Evolutionary conservation across 2,329 filamentous ascomycete genomes (phyloP).

Genomic region (Emergomyces orientalis): DNA sequence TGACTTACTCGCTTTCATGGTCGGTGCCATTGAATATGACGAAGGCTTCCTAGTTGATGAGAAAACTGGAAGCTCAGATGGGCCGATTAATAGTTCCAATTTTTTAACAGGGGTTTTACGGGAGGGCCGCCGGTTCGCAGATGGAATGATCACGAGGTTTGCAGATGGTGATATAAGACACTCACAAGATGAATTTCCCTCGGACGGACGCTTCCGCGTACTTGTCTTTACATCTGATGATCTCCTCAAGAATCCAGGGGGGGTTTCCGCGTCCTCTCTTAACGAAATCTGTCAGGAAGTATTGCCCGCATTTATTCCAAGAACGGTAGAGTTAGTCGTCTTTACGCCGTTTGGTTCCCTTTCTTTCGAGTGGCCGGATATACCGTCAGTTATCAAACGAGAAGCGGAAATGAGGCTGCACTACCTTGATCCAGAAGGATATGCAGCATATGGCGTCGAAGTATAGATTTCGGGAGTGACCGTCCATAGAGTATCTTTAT

Average conservation of each 20-base stretch:
- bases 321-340: neutral
- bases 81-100: constrained; percentile 23
- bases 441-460: neutral
- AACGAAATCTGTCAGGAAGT: neutral
- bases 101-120: constrained; percentile 26
- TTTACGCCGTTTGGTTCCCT: neutral
- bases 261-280: neutral
- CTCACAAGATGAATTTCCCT: constrained; percentile 23
- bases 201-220: constrained; percentile 4
- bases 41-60: constrained; percentile 1
- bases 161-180: constrained; percentile 28
- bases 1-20: constrained; percentile 1
- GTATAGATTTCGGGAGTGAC: too few relatives aligned
- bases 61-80: neutral
- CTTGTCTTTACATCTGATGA: neutral
- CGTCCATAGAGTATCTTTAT: too few relatives aligned
- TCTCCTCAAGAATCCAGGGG: neutral
- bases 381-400: neutral
- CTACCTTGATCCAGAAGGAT: constrained; percentile 2
- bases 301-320: neutral
- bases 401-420: constrained; percentile 3
- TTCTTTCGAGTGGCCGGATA: neutral
- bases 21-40: constrained; percentile 4
- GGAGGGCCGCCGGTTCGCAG: constrained; percentile 27
- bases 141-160: constrained; percentile 25